A percentile compares a stretch with the other conserved stretches of the same genome.
Evolutionary conservation across 148 eudicot genomes (phyloP).

Genomic region (Amaranthus cruentus): DNA sequence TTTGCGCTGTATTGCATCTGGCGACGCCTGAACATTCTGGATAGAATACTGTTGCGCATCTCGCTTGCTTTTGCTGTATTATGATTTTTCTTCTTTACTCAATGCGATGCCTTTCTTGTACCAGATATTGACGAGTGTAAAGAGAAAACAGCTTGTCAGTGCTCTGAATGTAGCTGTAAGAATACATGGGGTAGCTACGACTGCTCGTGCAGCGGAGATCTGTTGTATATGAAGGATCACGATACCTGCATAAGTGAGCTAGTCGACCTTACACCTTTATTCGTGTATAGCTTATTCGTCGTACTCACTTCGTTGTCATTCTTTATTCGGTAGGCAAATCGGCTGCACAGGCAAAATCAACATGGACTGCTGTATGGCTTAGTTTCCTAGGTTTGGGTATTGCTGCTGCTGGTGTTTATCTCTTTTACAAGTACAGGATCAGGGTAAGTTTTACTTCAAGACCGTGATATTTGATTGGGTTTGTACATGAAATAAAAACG

Average conservation of each 20-base stretch:
- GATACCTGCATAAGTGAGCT: conserved; percentile 91
- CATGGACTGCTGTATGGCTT: conserved; percentile 80
- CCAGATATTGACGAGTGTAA: conserved; percentile 89
- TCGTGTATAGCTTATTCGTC: neutral
- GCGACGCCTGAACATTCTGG: neutral
- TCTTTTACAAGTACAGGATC: conserved; percentile 79
- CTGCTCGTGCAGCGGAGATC: conserved; percentile 71
- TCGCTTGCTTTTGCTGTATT: conserved; percentile 12
- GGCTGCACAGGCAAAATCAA: conserved; percentile 55
- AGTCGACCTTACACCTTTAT: neutral
- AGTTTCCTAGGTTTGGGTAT: conserved; percentile 64
- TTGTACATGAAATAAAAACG: no score
- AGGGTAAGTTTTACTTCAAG: conserved; percentile 53
- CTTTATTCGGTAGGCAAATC: conserved; percentile 53
- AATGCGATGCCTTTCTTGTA: neutral
- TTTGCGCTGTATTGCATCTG: neutral
- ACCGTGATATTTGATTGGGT: neutral
- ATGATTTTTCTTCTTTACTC: neutral
- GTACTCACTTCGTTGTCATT: neutral
- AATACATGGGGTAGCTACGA: conserved; percentile 98
- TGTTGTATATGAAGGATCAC: conserved; percentile 79
- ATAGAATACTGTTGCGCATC: neutral
- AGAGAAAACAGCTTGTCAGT: conserved; percentile 82
- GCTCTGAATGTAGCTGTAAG: conserved; percentile 90
- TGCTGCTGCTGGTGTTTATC: conserved; percentile 75